Base-by-base conservation (phyloP, 2,329 filamentous ascomycete genomes). In the Aurifilum marmelostoma region DNA sequence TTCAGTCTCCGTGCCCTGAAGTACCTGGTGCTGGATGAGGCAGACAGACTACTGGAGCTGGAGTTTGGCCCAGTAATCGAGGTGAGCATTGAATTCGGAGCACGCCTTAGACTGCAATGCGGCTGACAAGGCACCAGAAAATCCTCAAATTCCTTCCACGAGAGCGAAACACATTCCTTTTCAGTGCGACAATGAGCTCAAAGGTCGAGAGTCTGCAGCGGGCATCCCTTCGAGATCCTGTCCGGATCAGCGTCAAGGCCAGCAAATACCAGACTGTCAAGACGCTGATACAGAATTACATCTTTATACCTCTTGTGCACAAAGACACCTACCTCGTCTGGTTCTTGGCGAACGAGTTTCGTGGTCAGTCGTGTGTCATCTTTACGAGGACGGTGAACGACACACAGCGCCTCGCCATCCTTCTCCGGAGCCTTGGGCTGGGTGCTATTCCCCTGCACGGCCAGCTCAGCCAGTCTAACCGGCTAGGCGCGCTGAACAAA, bases 21-120 rank as follows among this genome's bases (percentile, higher is more conserved):
- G 76, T 97, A 95, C 76, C 84, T 98, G 3, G 94, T 97, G 71
- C 94, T 98, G 88, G 95, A 97, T 76, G 95, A 97, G 81, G 95
- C 95, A 32, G 95, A 98, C 79, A 86, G 94, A 69, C 85, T 98
- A 12, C 87, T 98, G 1, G 96, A 99, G 59, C 69, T 72, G 16
- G 94, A 97, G 78, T 98, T 98, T 74, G 94, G 94, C 0, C 93
- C 94, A 2, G 91, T 94, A 29, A 88, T 98, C 50, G 93, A 97
- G 80, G 97, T 97, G 80, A 93, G 89, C 11, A 3, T 6, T 18
- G 92, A n/a, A 75, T 39, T 9, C 92, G 75, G 81, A 88, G 37
- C 3, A 24, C 8, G 18, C 5, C 12, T 9, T 3, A 18, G 18
- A 24, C 21, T 21, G 27, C 32, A 7, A 11, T 5, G 2, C 21